phyloP scores from a whole-genome alignment of 1,284 basidiomycete species.

The Moniliophthora roreri region DNA sequence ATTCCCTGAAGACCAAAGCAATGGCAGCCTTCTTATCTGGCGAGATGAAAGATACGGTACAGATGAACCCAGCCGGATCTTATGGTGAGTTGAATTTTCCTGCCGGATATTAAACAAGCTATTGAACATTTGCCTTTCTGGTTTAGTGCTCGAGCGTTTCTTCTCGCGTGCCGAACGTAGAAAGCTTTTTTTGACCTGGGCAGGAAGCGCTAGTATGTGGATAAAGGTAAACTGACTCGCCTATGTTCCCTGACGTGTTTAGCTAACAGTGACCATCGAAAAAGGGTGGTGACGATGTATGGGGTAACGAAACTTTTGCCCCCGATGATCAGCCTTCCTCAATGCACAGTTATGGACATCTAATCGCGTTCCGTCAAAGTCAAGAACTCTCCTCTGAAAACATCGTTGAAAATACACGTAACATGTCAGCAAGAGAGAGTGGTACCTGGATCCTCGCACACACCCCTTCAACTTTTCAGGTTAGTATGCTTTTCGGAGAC shows the following conservation, averaged over 20 bases:
- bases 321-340: conserved; percentile 68
- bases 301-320: conserved; percentile 77
- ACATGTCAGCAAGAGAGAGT: conserved; percentile 82
- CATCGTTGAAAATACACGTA: conserved; percentile 37
- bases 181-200: conserved; percentile 93
- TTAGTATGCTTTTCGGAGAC: conserved; percentile 25
- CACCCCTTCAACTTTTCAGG: conserved; percentile 83
- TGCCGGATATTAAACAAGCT: background rate
- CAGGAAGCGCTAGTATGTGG: conserved; percentile 93
- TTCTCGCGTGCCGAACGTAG: conserved; percentile 91
- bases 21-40: conserved; percentile 95
- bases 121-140: background rate
- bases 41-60: conserved; percentile 86
- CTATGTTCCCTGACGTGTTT: background rate
- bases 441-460: conserved; percentile 83
- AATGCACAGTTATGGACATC: conserved; percentile 48
- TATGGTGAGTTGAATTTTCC: conserved; percentile 51
- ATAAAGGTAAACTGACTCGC: conserved; percentile 65
- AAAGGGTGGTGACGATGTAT: conserved; percentile 87
- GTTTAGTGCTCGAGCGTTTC: conserved; percentile 75
- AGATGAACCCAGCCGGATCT: conserved; percentile 83
- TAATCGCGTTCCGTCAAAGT: conserved; percentile 76
- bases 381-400: conserved; percentile 20
- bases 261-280: conserved; percentile 7
- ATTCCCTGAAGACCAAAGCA: conserved; percentile 71